A percentile compares a stretch with the other conserved stretches of the same genome.
Evolutionary conservation across 2,329 filamentous ascomycete species (phyloP).

Genomic region (Colletotrichum melonis): DNA sequence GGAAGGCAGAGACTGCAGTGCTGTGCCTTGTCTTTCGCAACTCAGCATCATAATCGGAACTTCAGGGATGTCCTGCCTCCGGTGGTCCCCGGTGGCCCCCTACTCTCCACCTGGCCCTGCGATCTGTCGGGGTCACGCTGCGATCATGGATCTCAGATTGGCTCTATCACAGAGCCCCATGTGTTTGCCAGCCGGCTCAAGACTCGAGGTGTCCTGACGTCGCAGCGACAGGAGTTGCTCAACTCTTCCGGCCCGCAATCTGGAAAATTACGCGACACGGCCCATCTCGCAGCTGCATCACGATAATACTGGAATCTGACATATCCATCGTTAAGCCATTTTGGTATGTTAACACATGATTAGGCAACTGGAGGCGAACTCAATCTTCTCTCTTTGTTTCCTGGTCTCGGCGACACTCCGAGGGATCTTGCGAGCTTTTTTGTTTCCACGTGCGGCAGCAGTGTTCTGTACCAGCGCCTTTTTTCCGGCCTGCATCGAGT

Average conservation of each 20-base stretch:
- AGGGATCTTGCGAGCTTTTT: not conserved
- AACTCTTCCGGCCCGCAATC: not conserved
- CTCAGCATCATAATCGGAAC: constrained; percentile 12
- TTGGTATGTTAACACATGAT: not conserved
- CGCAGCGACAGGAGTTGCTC: not conserved
- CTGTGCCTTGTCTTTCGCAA: constrained; percentile 10
- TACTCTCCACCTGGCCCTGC: constrained; percentile 10
- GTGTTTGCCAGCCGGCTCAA: not conserved
- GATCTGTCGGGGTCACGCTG: constrained; percentile 23
- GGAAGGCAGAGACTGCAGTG: constrained; percentile 8
- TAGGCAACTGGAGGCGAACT: constrained; percentile 18
- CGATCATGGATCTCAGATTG: constrained; percentile 32
- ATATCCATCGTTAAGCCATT: not conserved
- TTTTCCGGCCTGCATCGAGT: not conserved
- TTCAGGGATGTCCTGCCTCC: constrained; percentile 15
- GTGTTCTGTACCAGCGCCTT: constrained; percentile 4
- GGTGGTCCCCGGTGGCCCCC: constrained; percentile 28
- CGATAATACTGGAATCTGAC: constrained; percentile 20
- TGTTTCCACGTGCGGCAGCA: not conserved
- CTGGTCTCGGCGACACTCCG: constrained; percentile 9
- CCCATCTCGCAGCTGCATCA: constrained; percentile 21
- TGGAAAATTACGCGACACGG: constrained; percentile 6
- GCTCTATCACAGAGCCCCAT: constrained; percentile 8
- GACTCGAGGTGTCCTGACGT: not conserved
- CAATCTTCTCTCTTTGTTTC: not conserved